Evolutionary conservation across 768 basidiomycete species (phyloP), one percentile per base, ranked within the genome.

Genomic region (Russula olivacea): DNA sequence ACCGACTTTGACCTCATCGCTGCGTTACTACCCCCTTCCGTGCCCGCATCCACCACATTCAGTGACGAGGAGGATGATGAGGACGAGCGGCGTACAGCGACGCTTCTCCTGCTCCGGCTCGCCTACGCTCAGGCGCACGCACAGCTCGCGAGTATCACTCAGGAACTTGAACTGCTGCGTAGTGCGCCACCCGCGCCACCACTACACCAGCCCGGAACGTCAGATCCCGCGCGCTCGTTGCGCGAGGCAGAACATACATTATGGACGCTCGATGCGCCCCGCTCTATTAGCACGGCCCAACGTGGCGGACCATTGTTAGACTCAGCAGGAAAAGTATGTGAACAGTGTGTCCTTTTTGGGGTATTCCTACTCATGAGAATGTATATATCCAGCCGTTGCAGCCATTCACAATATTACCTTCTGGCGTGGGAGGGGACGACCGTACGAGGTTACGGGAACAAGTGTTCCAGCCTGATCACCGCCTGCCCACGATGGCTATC

Each of bases 401-500:
- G 40, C 93, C 96, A 17, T 98, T 99, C 73, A 95, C 91, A 0
- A 93, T 99, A 63, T 78, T 98, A 15, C 92, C 95, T 0, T 82
- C 88, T 3, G 45, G 57, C 17, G 80, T 82, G 36, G 75, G 80
- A 48, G 72, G 79, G 21, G 82, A 40, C 1, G 38, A 95, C 68
- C 85, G 95, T 61, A 79, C 86, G 47, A 81, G 85, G 28, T 71
- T 97, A 7, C 87, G 87, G 71, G 75, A 81, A 2, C 84, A 90
- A 69, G 94, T 98, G 4, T 98, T 98, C 75, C 83, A 86, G 17
- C 83, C 91, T 15, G 83, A 83, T 12, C 85, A 97, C 70, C 83
- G 87, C 48, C 76, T 98, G 36, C 97, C 97, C 5, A 94, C 93
- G 0, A 98, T 99, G 97, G 83, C 90, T 1, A 83, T 98, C 61